phyloP scores from a whole-genome alignment of 2,329 filamentous ascomycete genomes.

The Diaporthe sp. region DNA sequence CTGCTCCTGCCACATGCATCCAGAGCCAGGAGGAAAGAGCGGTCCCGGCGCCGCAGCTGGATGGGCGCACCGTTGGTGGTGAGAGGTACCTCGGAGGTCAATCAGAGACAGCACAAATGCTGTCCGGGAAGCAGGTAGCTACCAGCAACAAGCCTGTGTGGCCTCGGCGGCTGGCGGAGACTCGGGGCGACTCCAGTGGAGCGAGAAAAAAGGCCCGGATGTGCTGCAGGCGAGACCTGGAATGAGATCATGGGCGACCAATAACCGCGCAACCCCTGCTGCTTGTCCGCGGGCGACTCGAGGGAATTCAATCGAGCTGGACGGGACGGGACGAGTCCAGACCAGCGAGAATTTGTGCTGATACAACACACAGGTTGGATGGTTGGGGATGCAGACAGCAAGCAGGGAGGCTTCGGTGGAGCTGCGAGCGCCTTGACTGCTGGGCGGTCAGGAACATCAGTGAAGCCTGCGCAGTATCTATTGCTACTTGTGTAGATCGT shows the following conservation, averaged over 20 bases:
- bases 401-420: background rate
- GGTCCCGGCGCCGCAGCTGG: constrained; percentile 1
- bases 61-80: constrained; percentile 3
- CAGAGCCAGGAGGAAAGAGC: no score
- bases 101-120: no score
- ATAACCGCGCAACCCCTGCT: constrained; percentile 30
- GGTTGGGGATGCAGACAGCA: background rate
- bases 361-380: constrained; percentile 17
- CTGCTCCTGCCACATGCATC: background rate
- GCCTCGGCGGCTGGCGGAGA: constrained; percentile 31
- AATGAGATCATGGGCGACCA: constrained; percentile 34
- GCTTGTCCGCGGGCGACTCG: constrained; percentile 1
- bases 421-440: constrained; percentile 9
- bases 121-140: constrained; percentile 12
- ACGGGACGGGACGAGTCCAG: constrained; percentile 5
- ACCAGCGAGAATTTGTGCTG: constrained; percentile 27
- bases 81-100: constrained; percentile 24
- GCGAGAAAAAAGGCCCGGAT: constrained; percentile 36
- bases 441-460: constrained; percentile 14
- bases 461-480: constrained; percentile 10
- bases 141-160: constrained; percentile 35
- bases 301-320: constrained; percentile 1
- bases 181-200: constrained; percentile 32
- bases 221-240: constrained; percentile 31
- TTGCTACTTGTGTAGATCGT: no score